Base-by-base conservation (phyloP, 1,139 yeast genomes). In the Debaryomyces singareniensis region DNA sequence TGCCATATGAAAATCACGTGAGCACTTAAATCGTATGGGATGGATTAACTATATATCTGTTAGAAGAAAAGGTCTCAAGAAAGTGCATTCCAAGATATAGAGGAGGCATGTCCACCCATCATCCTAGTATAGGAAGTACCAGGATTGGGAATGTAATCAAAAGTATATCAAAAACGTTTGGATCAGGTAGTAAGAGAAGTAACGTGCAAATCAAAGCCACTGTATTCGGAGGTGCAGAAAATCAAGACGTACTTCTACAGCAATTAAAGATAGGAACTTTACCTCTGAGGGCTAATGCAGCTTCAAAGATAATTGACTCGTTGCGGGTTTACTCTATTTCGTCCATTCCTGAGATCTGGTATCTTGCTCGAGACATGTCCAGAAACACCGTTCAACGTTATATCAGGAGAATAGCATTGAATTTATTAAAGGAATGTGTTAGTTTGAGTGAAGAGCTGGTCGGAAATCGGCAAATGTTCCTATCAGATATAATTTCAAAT, bases 271-370 rank as follows among this genome's bases (percentile, higher is more conserved):
- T 49, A 30, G 70, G 71, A 3, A 51, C 68, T 2, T 42, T 55
- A 10, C 49, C 68, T 5, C 66, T 63, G 15, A 54, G 82, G 34
- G 66, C 61, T 2, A 43, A 71, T 10, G 58, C 61, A 2, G 78
- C 83, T 1, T 62, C 60, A 4, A 57, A 66, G 24, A 53, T 83
- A 26, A 58, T 71, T 4, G 68, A 67, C 4, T 63, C 75, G 2
- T 52, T 84, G 3, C 66, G 67, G 25, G 69, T 66, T 27, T 68
- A 67, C 31, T 62, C 79, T 5, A 67, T 78, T 2, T 66, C 80
- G 0, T 71, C 81, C 2, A 64, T 82, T 4, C 79, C 83, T 0
- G 89, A 82, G 42, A 67, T 84, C 3, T 85, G 96, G 96, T 76
- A 79, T 45, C 56, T 76, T 33, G 79, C 80, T 0, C 59, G 75